Evolutionary conservation across 2,329 filamentous ascomycete genomes (phyloP), one percentile per base, ranked within the genome.

Genomic region (Rhexocercosporidium sp.): DNA sequence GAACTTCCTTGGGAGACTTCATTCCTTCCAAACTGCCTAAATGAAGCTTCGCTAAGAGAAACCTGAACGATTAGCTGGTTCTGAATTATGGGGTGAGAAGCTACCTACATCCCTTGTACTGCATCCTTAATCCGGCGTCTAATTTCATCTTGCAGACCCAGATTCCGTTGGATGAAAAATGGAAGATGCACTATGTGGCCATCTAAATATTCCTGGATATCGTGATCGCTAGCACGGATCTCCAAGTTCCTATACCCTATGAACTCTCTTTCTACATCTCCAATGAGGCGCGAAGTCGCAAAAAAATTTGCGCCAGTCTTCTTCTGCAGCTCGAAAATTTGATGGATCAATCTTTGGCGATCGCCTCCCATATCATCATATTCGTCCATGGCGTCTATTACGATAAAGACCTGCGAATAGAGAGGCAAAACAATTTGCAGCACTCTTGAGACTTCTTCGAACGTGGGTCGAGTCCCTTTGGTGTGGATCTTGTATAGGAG

Each of bases 281-380:
- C 69, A 22, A 72, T 72, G 20, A 65, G 68, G 39, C 79, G 64
- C 4, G 79, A 78, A 2, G 79, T 80, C n/a, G 71, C 73, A 22
- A 79, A 73, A 31, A 79, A 2, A 57, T 74, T 77, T 63, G 39
- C 12, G n/a, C 41, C 61, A 54, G 31, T 27, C 44, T 16, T 56
- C 56, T 64, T 63, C 29, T 20, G 57, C 59, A 39, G 51, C 34
- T 65, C n/a, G n/a, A n/a, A n/a, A n/a, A n/a, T n/a, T n/a, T n/a
- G n/a, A n/a, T n/a, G n/a, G n/a, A n/a, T n/a, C n/a, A n/a, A n/a
- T n/a, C n/a, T n/a, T n/a, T n/a, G n/a, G n/a, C n/a, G n/a, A n/a
- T n/a, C n/a, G n/a, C n/a, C n/a, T n/a, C n/a, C n/a, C n/a, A n/a
- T n/a, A n/a, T n/a, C n/a, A n/a, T n/a, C n/a, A n/a, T n/a, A n/a